These are phyloP conservation scores for Rhizophagus clarus DNA, from an alignment of 192 early-diverging fungal species.

Conservation along the genomic window DNA sequence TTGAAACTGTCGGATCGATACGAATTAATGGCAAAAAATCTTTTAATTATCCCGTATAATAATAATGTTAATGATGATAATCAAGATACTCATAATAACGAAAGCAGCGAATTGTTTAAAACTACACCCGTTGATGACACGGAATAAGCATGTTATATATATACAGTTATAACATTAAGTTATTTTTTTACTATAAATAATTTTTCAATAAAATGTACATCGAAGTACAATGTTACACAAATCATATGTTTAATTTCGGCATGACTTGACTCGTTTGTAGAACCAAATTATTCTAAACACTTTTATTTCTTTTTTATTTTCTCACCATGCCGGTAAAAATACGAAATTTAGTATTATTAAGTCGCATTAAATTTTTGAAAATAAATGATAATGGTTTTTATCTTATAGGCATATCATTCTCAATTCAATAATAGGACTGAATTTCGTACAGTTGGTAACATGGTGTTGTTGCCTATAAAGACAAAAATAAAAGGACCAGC, in stretches of 20 bases:
- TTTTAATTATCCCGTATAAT: conserved; percentile 67
- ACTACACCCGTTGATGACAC: no score
- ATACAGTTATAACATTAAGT: no score
- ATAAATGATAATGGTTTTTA: neutral
- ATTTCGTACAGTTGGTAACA: conserved; percentile 75
- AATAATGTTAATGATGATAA: neutral
- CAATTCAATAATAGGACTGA: conserved; percentile 67
- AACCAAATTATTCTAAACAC: no score
- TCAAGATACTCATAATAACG: neutral
- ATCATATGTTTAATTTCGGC: neutral
- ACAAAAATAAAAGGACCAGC: conserved; percentile 86
- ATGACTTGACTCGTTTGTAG: no score
- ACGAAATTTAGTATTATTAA: neutral
- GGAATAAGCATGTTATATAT: no score
- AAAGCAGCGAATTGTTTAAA: neutral
- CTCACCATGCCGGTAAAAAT: neutral
- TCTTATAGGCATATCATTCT: conserved; percentile 83
- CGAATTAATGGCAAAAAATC: conserved; percentile 65
- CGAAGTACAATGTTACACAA: no score
- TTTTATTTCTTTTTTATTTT: no score
- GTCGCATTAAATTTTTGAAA: neutral
- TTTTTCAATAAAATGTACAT: no score
- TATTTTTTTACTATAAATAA: no score
- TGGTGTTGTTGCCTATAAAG: conserved; percentile 88
- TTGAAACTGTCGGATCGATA: conserved; percentile 64